A percentile compares a stretch with the other conserved stretches of the same genome.
Conservation (phyloP, 2,329 filamentous ascomycete genomes). For the Colletotrichum falcatum region DNA sequence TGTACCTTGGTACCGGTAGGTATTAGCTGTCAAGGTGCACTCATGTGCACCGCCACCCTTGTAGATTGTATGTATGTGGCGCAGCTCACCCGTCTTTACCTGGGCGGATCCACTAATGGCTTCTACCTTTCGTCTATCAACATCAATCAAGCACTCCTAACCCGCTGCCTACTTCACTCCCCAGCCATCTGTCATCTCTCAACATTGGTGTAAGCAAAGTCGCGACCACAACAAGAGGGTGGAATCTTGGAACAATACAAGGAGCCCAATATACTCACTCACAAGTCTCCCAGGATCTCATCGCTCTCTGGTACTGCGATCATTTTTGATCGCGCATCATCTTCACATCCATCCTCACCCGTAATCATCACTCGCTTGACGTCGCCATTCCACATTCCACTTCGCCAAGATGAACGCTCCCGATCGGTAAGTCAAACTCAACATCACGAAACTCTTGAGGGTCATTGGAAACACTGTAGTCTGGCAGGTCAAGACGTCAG, state of each 20-base stretch:
- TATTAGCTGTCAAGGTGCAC: too few species aligned
- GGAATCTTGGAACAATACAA: background rate
- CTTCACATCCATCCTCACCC: background rate
- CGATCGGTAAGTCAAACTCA: constrained; percentile 16
- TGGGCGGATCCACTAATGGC: constrained; percentile 10
- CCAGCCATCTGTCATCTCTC: background rate
- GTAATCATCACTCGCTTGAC: background rate
- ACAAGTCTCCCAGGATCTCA: background rate
- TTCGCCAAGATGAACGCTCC: constrained; percentile 27
- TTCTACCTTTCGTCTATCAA: constrained; percentile 3
- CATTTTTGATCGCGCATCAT: background rate
- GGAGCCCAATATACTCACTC: too few species aligned
- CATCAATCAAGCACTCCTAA: background rate
- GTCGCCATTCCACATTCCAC: background rate
- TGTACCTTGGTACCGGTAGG: background rate
- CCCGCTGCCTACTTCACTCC: constrained; percentile 1
- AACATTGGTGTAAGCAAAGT: background rate
- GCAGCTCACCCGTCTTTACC: background rate
- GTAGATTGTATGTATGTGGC: constrained; percentile 1
- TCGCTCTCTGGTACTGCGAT: background rate
- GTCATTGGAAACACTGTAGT: background rate
- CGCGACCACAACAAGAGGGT: background rate
- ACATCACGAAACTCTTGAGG: background rate
- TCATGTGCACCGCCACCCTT: constrained; percentile 24
- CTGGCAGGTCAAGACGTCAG: background rate